Evolutionary conservation across 2,329 filamentous ascomycete genomes (phyloP).

Genomic region (Colletotrichum noveboracense): DNA sequence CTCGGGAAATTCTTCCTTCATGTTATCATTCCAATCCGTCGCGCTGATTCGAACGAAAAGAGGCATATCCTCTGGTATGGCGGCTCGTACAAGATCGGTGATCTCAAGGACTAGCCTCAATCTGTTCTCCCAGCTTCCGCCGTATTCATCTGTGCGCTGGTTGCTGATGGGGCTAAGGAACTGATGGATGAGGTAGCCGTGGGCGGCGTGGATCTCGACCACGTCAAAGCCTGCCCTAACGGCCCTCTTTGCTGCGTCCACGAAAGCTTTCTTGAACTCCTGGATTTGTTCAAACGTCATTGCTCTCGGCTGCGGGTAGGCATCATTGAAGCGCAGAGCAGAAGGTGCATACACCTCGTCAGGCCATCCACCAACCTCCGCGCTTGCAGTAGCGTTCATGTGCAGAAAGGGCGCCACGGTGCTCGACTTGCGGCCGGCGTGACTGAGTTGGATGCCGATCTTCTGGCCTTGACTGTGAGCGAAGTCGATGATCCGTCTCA

Average conservation of each 20-base stretch:
- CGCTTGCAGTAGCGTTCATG: conserved; percentile 54
- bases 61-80: conserved; percentile 71
- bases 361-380: conserved; percentile 57
- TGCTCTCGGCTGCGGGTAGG: conserved; percentile 64
- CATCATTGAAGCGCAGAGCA: conserved; percentile 59
- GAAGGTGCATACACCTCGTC: conserved; percentile 53
- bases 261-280: conserved; percentile 65
- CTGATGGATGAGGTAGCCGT: conserved; percentile 76
- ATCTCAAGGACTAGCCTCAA: conserved; percentile 71
- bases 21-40: conserved; percentile 75
- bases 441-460: conserved; percentile 75
- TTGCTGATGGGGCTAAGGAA: conserved; percentile 78
- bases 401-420: conserved; percentile 68
- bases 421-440: conserved; percentile 72
- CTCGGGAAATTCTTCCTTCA: conserved; percentile 55
- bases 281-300: conserved; percentile 72
- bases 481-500: conserved; percentile 65
- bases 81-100: conserved; percentile 64
- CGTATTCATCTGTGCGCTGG: conserved; percentile 70
- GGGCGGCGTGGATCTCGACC: conserved; percentile 77
- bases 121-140: conserved; percentile 75
- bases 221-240: conserved; percentile 71
- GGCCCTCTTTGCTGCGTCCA: conserved; percentile 57
- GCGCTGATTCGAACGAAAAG: conserved; percentile 77
- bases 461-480: conserved; percentile 61